Base-by-base conservation (phyloP, 2,329 filamentous ascomycete genomes). In the Trichoderma gracile region DNA sequence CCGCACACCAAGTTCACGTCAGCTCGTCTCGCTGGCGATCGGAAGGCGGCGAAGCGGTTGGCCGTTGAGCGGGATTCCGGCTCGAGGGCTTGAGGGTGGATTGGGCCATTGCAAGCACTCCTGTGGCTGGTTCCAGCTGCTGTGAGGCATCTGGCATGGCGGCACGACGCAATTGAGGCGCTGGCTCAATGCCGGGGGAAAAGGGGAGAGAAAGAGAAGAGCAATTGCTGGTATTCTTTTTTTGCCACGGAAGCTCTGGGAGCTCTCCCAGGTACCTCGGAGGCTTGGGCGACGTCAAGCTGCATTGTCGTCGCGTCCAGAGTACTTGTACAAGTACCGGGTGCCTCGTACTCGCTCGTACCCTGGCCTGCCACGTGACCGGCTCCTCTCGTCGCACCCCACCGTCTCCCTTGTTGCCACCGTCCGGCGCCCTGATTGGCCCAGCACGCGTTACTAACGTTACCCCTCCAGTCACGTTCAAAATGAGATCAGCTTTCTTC, bases 401-500 rank as follows among this genome's bases (percentile, higher is more conserved):
- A 70, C 66, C 67, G 67, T 63, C 68, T 21, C 27, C 43, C 64
- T 69, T 66, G 56, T 61, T 43, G 57, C 33, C 33, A 14, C 33
- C 33, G 33, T 14, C 33, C 14, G 21, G 47, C 23, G 6, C 21
- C 62, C 61, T 71, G 38, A 73, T 75, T 76, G 74, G 76, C 60
- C 64, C 30, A 9, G 40, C 1, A 50, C 65, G 65, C 67, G 65
- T 73, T 72, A 72, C 78, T 79, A 78, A 79, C 74, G 72, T 73
- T 73, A 71, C 74, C 77, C 76, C 76, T 78, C 77, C 72, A 79
- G 77, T 52, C 73, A 72, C 71, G 65, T 71, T 74, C 74, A 79
- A 77, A 76, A 79, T 79, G 78, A 78, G 77, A 75, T 77, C 78
- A 73, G 76, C 77, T 68, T 73, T 79, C 73, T 71, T 79, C 71